These are phyloP conservation scores for Trifolium fragiferum DNA, from an alignment of 306 rosid species.

Conservation along the genomic window DNA sequence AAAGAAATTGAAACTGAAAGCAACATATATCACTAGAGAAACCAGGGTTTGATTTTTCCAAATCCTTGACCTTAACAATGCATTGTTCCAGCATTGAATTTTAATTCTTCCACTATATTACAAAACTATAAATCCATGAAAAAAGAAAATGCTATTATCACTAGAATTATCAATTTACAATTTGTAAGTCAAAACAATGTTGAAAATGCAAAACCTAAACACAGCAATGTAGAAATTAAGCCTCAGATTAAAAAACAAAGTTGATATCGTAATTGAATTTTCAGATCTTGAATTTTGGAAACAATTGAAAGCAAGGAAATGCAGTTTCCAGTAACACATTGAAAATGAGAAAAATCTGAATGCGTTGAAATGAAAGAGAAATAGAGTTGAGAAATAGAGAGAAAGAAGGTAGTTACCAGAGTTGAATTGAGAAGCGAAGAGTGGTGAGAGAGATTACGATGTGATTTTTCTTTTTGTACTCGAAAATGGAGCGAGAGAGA, in stretches of 20 bases:
- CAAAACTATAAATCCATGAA: neutral
- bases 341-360: too few relatives aligned
- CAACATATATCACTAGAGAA: slow-evolving; percentile 19
- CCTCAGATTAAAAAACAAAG: neutral
- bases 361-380: neutral
- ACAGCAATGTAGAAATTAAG: neutral
- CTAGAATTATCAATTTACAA: neutral
- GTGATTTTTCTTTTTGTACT: neutral
- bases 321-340: neutral
- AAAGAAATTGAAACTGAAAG: neutral
- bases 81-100: neutral
- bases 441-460: neutral
- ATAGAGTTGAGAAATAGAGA: neutral
- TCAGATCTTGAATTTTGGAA: neutral
- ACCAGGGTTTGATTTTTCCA: neutral
- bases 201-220: neutral
- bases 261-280: too few relatives aligned
- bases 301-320: neutral
- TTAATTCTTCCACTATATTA: too few relatives aligned
- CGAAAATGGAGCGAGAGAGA: neutral
- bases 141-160: neutral
- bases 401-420: neutral
- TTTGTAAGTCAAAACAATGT: neutral
- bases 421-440: slow-evolving; percentile 2
- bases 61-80: neutral